These are phyloP conservation scores for Talaromyces albobiverticillius DNA, from an alignment of 2,329 filamentous ascomycete genomes.

Conservation along the genomic window DNA sequence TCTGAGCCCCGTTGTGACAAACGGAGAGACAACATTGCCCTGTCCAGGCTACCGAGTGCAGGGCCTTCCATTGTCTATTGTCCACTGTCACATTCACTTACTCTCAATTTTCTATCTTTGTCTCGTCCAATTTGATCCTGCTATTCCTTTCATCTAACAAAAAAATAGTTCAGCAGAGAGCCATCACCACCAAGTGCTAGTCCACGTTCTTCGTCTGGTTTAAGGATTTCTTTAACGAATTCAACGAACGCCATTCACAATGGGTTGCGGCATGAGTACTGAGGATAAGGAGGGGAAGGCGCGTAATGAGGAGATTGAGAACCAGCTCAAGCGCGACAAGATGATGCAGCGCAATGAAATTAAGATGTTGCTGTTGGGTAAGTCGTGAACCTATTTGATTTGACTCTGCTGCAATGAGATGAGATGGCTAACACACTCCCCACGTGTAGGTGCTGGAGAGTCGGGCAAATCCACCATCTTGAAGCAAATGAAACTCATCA, in stretches of 20 bases:
- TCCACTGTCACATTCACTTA: background rate
- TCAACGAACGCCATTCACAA: conserved; percentile 56
- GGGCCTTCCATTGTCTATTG: too few relatives aligned
- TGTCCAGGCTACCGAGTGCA: background rate
- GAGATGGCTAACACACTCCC: conserved; percentile 7
- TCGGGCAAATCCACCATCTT: conserved; percentile 92
- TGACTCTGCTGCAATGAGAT: conserved; percentile 1
- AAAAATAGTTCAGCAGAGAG: too few relatives aligned
- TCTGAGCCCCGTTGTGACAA: background rate
- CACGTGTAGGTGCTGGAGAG: conserved; percentile 83
- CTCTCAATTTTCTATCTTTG: background rate
- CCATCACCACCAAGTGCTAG: background rate
- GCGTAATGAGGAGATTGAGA: conserved; percentile 99
- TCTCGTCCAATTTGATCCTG: conserved; percentile 4
- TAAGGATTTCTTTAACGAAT: conserved; percentile 9
- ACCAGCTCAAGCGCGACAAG: conserved; percentile 97
- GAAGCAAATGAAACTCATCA: conserved; percentile 99
- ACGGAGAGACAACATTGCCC: background rate
- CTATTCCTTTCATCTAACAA: too few relatives aligned
- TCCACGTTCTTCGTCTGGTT: background rate
- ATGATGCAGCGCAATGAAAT: conserved; percentile 99
- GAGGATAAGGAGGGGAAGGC: conserved; percentile 99
- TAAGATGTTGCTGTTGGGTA: conserved; percentile 99
- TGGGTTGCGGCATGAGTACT: conserved; percentile 99
- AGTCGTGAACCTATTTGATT: conserved; percentile 35